Base-by-base conservation (phyloP, 768 basidiomycete species). In the Pleurotus tuoliensis region DNA sequence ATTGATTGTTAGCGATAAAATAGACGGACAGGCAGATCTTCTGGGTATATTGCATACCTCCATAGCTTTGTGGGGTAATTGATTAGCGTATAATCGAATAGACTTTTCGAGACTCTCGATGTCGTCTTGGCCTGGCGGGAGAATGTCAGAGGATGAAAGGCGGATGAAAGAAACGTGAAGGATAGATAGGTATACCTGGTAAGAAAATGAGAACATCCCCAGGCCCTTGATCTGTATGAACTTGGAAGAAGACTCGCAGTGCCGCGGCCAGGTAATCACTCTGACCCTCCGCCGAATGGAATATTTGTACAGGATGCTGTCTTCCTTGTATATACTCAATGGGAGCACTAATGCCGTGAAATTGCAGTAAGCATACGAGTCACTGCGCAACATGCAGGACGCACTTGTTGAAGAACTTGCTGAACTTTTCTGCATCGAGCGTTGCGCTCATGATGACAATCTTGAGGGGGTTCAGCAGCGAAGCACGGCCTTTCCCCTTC, bases 381-480 rank as follows among this genome's bases (percentile, higher is more conserved):
- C 30, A 44, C n/a, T 52, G 22, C 22, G 49, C 7, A 20, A 16
- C 30, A 46, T 7, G 37, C 22, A 16, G 22, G 5, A 77, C 90
- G 39, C 61, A 96, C 95, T 84, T 78, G 66, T 85, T 67, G 65
- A 90, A 97, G 71, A 96, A 99, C 27, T 75, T 77, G 71, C 90
- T 90, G 69, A 99, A 98, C 61, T 92, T 93, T 62, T 95, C 88
- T 0, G 95, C 95, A 66, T 99, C 95, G 37, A 99, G 79, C 5
- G 97, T 98, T 3, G 97, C 97, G 69, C 92, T 94, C 97, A 99
- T 99, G 61, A 99, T 82, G 18, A 99, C 82, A 39, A 99, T 81
- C 69, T 95, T 98, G 58, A 99, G 80, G 13, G 89, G 87, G 58
- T 84, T 85, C 2, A 76, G 64, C 41, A 48, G 18, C 4, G 45